Percentiles rank a stretch among this genome's conserved stretches.
Conservation (phyloP, 345 rosid species). For the Eucalyptus lansdowneana region DNA sequence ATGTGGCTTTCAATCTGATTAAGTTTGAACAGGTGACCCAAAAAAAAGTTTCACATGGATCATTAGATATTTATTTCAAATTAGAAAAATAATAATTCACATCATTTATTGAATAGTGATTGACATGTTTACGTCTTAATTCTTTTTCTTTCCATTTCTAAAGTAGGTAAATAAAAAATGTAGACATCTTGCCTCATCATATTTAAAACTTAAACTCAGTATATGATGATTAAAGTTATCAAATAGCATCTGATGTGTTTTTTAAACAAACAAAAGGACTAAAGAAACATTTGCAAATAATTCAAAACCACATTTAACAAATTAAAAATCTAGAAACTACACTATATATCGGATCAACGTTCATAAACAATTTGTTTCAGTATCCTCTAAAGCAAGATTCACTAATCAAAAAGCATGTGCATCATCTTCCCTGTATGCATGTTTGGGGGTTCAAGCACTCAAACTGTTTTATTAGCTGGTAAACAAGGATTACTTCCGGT, state of each 20-base stretch:
- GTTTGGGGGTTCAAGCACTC: background rate
- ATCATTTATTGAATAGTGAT: background rate
- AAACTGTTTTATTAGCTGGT: background rate
- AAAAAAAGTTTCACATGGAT: background rate
- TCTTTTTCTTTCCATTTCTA: background rate
- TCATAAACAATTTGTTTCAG: background rate
- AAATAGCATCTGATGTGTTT: background rate
- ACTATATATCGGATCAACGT: background rate
- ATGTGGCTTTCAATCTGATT: rapidly evolving
- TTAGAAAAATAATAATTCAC: background rate
- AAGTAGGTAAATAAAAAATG: background rate
- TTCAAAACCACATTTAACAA: background rate
- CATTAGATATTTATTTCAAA: background rate
- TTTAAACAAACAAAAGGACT: background rate
- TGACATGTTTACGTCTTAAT: background rate
- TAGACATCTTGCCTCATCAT: background rate
- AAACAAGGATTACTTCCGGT: background rate
- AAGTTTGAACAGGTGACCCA: background rate
- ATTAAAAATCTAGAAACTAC: background rate
- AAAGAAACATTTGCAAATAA: background rate
- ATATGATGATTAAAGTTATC: background rate
- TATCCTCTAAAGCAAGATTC: background rate
- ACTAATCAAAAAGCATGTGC: background rate
- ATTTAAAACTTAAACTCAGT: background rate
- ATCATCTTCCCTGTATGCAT: background rate